Evolutionary conservation across 371 early-diverging fungal species (phyloP).

Genomic region (Lichtheimia corymbifera): DNA sequence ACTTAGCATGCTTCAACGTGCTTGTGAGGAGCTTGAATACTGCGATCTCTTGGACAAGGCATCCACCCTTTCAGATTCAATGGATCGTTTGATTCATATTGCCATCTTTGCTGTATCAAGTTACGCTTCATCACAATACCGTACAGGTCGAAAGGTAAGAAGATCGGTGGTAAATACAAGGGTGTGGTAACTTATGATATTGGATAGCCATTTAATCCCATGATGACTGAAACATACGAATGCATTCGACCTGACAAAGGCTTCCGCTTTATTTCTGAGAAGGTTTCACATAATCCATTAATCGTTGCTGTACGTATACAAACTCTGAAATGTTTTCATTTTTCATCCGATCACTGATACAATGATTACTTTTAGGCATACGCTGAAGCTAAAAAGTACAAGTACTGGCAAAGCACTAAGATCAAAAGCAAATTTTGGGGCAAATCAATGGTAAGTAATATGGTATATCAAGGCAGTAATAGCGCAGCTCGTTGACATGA

Average conservation of each 20-base stretch:
- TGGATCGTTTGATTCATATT: constrained; percentile 78
- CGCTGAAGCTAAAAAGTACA: constrained; percentile 69
- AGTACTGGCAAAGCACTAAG: constrained; percentile 74
- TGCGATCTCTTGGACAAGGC: constrained; percentile 80
- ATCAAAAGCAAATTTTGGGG: constrained; percentile 88
- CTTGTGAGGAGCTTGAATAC: constrained; percentile 91
- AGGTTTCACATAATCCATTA: constrained; percentile 86
- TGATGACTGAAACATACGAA: constrained; percentile 96
- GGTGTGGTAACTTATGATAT: neutral
- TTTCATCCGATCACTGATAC: neutral
- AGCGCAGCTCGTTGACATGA: neutral
- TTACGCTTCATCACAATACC: constrained; percentile 79
- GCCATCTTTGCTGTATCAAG: constrained; percentile 86
- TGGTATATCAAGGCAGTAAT: neutral
- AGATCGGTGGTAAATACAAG: neutral
- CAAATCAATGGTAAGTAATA: constrained; percentile 32
- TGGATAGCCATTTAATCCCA: constrained; percentile 86
- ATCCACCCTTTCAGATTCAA: constrained; percentile 53
- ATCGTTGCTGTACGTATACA: constrained; percentile 66
- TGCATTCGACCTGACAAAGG: constrained; percentile 78
- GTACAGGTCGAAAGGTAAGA: constrained; percentile 73
- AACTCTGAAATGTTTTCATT: neutral
- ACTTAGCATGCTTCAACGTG: constrained; percentile 81
- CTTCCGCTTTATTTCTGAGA: constrained; percentile 83
- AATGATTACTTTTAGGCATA: constrained; percentile 25